Evolutionary conservation across 129 eudicot species (phyloP).

Genomic region (Flaveria trinervia): DNA sequence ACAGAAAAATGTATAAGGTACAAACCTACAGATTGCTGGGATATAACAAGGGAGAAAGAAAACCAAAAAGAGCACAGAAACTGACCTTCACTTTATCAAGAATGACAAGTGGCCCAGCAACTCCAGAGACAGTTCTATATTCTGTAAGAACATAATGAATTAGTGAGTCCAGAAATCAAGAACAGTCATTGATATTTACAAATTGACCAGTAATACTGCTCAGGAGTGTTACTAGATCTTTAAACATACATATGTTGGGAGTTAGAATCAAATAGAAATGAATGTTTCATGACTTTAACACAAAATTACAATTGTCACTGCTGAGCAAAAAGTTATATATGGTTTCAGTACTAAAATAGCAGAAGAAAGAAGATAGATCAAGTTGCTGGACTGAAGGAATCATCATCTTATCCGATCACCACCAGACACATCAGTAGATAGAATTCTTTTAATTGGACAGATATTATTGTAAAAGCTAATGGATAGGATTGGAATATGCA

Average conservation of each 20-base stretch:
- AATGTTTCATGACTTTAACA: too few species aligned
- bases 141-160: constrained; percentile 45
- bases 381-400: too few species aligned
- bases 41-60: not conserved
- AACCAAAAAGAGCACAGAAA: constrained; percentile 21
- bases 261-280: not conserved
- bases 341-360: too few species aligned
- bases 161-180: constrained; percentile 13
- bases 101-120: constrained; percentile 99
- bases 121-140: constrained; percentile 96
- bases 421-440: not conserved
- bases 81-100: constrained; percentile 96
- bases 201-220: constrained; percentile 2
- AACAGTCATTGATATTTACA: not conserved
- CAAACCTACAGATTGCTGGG: not conserved
- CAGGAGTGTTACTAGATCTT: not conserved
- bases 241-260: constrained; percentile 9
- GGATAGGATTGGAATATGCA: not conserved
- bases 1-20: not conserved
- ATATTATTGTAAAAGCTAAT: too few species aligned
- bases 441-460: not conserved
- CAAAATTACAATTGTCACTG: too few species aligned
- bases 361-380: too few species aligned
- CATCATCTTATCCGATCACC: too few species aligned
- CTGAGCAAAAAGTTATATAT: too few species aligned